A percentile compares a stretch with the other conserved stretches of the same genome.
phyloP scores from a whole-genome alignment of 2,329 filamentous ascomycete genomes.

The Graphiopsis chlorocephala region DNA sequence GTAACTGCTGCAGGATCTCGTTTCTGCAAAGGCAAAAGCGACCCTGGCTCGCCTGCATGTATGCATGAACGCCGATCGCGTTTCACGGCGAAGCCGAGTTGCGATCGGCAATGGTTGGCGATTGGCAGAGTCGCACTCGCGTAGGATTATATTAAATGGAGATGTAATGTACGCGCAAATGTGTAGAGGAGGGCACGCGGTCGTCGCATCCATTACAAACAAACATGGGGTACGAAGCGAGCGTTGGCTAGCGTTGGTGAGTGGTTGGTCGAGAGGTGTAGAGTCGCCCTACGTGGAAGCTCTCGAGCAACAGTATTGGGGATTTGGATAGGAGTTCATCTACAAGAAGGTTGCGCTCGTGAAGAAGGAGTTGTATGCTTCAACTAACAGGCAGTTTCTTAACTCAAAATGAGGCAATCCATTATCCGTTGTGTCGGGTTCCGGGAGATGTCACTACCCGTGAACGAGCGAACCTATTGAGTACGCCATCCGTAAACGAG shows the following conservation, averaged over 20 bases:
- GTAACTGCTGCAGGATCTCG: not conserved
- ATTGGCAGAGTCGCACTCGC: not conserved
- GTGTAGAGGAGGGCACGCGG: not conserved
- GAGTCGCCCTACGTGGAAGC: too few species aligned
- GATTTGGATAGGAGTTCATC: not conserved
- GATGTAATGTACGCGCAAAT: not conserved
- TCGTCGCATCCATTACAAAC: not conserved
- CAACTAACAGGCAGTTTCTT: not conserved
- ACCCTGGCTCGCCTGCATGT: not conserved
- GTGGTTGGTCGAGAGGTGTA: too few species aligned
- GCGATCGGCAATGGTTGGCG: not conserved
- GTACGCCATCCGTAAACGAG: not conserved
- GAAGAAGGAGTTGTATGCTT: not conserved
- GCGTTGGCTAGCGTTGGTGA: not conserved
- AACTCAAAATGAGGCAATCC: not conserved
- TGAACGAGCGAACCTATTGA: not conserved
- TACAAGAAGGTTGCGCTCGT: not conserved
- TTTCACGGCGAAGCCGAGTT: not conserved
- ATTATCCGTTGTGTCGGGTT: not conserved
- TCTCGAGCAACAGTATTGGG: not conserved
- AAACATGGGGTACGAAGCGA: not conserved
- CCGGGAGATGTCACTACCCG: not conserved
- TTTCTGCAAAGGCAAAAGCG: not conserved
- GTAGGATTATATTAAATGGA: not conserved
- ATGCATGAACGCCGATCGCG: not conserved